A percentile compares a stretch with the other conserved stretches of the same genome.
phyloP scores from a whole-genome alignment of 1,139 yeast species.

The Pichia sp. region DNA sequence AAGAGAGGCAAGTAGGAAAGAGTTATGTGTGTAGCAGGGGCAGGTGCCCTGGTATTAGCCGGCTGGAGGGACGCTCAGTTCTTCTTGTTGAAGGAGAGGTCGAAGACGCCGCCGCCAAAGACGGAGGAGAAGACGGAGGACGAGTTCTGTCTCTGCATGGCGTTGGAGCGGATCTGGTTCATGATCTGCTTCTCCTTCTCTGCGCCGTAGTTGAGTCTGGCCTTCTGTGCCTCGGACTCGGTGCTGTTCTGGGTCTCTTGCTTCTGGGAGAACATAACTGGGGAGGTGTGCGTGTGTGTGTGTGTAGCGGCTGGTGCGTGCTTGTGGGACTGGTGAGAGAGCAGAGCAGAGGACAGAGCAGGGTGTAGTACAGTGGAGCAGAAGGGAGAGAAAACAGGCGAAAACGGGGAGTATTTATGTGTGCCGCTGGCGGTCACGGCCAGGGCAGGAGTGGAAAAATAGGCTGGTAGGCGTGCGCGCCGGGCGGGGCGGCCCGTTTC shows the following conservation, averaged over 20 bases:
- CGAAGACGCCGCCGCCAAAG: slow-evolving; percentile 31
- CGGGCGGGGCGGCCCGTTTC: no score
- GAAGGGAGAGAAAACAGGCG: neutral
- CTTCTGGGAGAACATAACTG: slow-evolving; percentile 27
- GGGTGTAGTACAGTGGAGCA: neutral
- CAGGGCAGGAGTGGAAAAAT: neutral
- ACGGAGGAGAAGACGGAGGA: slow-evolving; percentile 27
- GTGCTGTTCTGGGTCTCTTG: slow-evolving; percentile 29
- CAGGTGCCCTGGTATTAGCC: no score
- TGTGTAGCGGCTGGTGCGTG: neutral
- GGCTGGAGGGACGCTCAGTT: slow-evolving; percentile 6
- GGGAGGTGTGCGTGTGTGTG: neutral
- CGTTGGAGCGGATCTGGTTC: slow-evolving; percentile 32
- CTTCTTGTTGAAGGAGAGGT: slow-evolving; percentile 29
- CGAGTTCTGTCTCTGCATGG: slow-evolving; percentile 26
- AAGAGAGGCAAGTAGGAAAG: neutral
- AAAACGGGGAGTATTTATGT: neutral
- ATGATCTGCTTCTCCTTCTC: slow-evolving; percentile 35
- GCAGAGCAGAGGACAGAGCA: neutral
- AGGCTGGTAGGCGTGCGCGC: neutral
- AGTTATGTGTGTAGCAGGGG: neutral
- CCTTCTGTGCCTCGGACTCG: slow-evolving; percentile 30
- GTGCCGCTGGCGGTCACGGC: no score
- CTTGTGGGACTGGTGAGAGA: neutral
- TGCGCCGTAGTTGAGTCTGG: slow-evolving; percentile 34